These are phyloP conservation scores for Irineochytrium annulatum DNA, from an alignment of 192 early-diverging fungal genomes.

Conservation along the genomic window DNA sequence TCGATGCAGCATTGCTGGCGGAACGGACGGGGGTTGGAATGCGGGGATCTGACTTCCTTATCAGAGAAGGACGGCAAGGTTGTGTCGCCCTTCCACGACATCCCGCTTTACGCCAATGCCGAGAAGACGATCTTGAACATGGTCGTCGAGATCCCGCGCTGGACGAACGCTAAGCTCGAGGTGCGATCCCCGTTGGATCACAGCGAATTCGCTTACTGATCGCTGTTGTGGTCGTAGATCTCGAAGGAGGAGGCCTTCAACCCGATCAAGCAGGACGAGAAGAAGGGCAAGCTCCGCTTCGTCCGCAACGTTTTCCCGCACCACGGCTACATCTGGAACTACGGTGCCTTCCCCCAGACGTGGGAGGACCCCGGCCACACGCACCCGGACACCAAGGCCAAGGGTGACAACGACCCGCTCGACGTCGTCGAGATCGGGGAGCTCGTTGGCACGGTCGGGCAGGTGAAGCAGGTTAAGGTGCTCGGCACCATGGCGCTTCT, in stretches of 20 bases:
- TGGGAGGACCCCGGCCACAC: conserved; percentile 95
- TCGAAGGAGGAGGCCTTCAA: conserved; percentile 94
- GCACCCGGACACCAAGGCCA: conserved; percentile 91
- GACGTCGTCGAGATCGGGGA: conserved; percentile 99
- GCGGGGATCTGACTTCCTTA: conserved; percentile 5
- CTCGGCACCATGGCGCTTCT: conserved; percentile 98
- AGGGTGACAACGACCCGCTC: conserved; percentile 96
- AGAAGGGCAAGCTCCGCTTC: conserved; percentile 98
- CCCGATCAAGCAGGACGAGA: conserved; percentile 98
- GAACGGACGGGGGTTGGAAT: neutral
- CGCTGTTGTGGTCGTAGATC: conserved; percentile 59
- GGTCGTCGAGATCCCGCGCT: conserved; percentile 97
- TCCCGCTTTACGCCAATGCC: conserved; percentile 89
- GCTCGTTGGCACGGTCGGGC: conserved; percentile 82
- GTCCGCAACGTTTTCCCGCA: conserved; percentile 99
- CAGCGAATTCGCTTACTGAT: neutral
- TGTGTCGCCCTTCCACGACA: conserved; percentile 96
- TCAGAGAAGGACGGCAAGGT: conserved; percentile 68
- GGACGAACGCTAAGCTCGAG: conserved; percentile 99
- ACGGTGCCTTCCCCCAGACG: conserved; percentile 98
- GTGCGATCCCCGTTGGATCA: conserved; percentile 29
- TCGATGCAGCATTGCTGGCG: neutral
- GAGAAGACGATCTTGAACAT: conserved; percentile 94
- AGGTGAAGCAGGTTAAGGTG: conserved; percentile 99
- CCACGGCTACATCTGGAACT: conserved; percentile 99